These are phyloP conservation scores for Cocos nucifera DNA, from an alignment of 176 grass and related monocot genomes.

Conservation along the genomic window DNA sequence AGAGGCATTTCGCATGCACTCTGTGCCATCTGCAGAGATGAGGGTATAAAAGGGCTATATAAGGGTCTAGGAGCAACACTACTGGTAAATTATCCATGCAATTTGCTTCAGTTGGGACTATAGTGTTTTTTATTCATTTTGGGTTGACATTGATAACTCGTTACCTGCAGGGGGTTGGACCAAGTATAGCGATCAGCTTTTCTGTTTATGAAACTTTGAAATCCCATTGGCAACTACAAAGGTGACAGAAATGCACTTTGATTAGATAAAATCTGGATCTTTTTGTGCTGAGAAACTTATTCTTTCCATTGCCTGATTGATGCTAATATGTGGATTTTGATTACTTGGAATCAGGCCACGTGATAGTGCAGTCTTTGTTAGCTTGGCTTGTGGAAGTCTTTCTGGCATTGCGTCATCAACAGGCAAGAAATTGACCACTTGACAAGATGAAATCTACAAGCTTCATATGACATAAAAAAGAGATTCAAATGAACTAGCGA, in stretches of 20 bases:
- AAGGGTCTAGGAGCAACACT: constrained; percentile 94
- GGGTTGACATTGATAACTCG: neutral
- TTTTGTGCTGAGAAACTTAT: neutral
- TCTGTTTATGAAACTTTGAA: constrained; percentile 86
- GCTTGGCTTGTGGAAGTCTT: constrained; percentile 88
- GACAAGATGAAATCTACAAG: neutral
- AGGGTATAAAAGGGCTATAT: constrained; percentile 77
- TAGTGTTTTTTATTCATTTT: constrained; percentile 3
- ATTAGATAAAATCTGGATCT: neutral
- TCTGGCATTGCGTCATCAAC: constrained; percentile 90
- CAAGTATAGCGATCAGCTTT: constrained; percentile 95
- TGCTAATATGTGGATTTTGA: constrained; percentile 19
- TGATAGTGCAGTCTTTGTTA: constrained; percentile 64
- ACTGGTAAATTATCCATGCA: constrained; percentile 35
- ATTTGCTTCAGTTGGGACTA: neutral
- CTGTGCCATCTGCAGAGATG: constrained; percentile 78
- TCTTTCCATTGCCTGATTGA: neutral
- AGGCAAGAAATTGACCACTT: constrained; percentile 32
- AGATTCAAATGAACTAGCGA: too few species aligned
- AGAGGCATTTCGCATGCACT: constrained; percentile 93
- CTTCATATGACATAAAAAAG: too few species aligned
- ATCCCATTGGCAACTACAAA: constrained; percentile 64
- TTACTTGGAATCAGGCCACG: constrained; percentile 42
- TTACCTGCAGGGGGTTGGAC: constrained; percentile 64
- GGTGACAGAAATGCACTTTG: constrained; percentile 25